Evolutionary conservation across 768 basidiomycete species (phyloP).

Genomic region (Lactifluus echinatus): DNA sequence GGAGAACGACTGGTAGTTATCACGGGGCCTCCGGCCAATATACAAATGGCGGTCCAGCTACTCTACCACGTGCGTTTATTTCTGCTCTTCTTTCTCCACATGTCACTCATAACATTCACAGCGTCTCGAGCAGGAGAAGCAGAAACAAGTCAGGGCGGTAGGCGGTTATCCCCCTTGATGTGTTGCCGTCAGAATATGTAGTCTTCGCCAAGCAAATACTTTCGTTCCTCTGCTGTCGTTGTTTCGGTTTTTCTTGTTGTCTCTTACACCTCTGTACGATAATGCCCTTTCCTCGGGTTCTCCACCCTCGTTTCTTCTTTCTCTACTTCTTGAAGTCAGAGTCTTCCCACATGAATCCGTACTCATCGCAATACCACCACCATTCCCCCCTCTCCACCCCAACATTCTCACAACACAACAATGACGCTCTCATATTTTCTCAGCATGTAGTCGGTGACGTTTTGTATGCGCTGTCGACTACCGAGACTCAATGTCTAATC

Average conservation of each 20-base stretch:
- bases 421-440: not conserved
- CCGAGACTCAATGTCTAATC: not conserved
- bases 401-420: not conserved
- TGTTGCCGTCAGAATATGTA: conserved; percentile 12
- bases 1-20: conserved; percentile 93
- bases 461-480: not conserved
- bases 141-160: conserved; percentile 55
- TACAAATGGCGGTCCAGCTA: conserved; percentile 92
- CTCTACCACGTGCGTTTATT: conserved; percentile 63
- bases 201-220: not conserved
- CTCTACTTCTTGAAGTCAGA: not conserved
- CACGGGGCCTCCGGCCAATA: conserved; percentile 89
- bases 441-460: not conserved
- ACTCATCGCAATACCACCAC: not conserved
- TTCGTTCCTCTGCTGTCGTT: not conserved
- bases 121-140: conserved; percentile 85
- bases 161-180: conserved; percentile 15
- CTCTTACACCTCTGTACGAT: conserved; percentile 1
- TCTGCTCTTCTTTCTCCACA: not conserved
- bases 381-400: not conserved
- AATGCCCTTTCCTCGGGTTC: not conserved
- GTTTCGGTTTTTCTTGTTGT: not conserved
- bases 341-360: conserved; percentile 1
- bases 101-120: conserved; percentile 24
- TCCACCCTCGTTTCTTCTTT: not conserved